phyloP scores from a whole-genome alignment of 2,329 filamentous ascomycete genomes.

The Tolypocladium amazonense region DNA sequence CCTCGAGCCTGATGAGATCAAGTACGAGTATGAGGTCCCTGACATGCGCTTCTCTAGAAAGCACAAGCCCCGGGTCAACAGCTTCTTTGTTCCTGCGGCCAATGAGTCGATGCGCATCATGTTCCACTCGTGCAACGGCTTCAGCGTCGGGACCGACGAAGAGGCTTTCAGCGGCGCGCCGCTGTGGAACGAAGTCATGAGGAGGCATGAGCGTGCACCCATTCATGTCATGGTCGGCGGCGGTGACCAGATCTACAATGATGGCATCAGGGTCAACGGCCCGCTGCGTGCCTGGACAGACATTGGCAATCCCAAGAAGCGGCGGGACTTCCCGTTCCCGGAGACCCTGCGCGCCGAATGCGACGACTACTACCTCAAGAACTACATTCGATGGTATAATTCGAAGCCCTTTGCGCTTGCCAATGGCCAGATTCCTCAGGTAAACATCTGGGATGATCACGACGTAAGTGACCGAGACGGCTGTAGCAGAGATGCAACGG shows the following conservation, averaged over 20 bases:
- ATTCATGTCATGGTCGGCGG: constrained; percentile 96
- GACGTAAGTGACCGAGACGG: constrained; percentile 43
- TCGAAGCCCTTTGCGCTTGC: constrained; percentile 76
- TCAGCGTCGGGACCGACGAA: constrained; percentile 78
- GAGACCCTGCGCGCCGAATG: constrained; percentile 70
- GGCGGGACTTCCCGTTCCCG: constrained; percentile 68
- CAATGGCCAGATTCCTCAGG: constrained; percentile 85
- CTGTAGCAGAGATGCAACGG: constrained; percentile 6
- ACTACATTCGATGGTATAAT: constrained; percentile 78
- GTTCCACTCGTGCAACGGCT: constrained; percentile 98
- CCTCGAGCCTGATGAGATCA: constrained; percentile 56
- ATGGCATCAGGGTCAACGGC: constrained; percentile 76
- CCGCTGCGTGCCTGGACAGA: constrained; percentile 75
- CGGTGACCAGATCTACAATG: constrained; percentile 95
- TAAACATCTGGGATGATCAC: constrained; percentile 98
- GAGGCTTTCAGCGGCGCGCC: constrained; percentile 83
- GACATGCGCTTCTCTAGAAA: constrained; percentile 50
- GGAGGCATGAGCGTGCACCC: constrained; percentile 66
- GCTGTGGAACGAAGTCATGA: constrained; percentile 87
- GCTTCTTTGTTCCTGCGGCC: constrained; percentile 75
- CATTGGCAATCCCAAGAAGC: constrained; percentile 73
- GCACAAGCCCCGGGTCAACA: constrained; percentile 48
- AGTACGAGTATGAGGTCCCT: constrained; percentile 70
- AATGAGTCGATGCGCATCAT: constrained; percentile 93
- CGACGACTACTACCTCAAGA: constrained; percentile 83